Conservation (phyloP, 768 basidiomycete genomes). For the Glaciozyma martinii region DNA sequence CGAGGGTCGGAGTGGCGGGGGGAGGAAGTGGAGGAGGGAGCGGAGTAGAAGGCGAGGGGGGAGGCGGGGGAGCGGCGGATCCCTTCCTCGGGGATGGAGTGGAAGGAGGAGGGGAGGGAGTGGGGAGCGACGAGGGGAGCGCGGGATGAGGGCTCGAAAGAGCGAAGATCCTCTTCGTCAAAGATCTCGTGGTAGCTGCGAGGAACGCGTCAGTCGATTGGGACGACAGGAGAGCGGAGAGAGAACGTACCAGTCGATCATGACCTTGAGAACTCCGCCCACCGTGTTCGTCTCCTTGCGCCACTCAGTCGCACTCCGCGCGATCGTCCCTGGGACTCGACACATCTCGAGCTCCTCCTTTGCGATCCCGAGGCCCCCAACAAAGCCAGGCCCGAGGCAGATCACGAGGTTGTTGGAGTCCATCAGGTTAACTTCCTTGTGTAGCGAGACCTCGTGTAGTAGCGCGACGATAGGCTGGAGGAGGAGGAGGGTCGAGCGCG, state of each 20-base stretch:
- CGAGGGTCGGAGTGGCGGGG: neutral
- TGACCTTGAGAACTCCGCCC: neutral
- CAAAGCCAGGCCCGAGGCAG: constrained; percentile 8
- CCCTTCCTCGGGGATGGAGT: neutral
- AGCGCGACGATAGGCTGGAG: constrained; percentile 1
- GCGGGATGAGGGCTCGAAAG: neutral
- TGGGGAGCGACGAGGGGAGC: neutral
- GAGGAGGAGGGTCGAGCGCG: neutral
- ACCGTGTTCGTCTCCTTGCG: neutral
- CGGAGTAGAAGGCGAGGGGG: neutral
- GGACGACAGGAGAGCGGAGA: neutral
- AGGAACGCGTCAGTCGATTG: neutral
- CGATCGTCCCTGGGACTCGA: neutral
- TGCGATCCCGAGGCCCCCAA: constrained; percentile 8
- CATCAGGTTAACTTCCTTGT: constrained; percentile 15
- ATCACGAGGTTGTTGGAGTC: constrained; percentile 13
- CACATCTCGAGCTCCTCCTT: constrained; percentile 2
- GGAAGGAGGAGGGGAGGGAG: neutral
- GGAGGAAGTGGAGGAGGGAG: neutral
- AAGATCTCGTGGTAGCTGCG: neutral
- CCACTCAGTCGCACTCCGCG: neutral
- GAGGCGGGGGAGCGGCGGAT: neutral
- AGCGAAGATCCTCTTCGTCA: neutral
- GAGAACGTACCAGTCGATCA: neutral
- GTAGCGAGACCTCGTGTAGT: neutral